These are phyloP conservation scores for Scedosporium minutisporum DNA, from an alignment of 2,329 filamentous ascomycete genomes.

Conservation along the genomic window DNA sequence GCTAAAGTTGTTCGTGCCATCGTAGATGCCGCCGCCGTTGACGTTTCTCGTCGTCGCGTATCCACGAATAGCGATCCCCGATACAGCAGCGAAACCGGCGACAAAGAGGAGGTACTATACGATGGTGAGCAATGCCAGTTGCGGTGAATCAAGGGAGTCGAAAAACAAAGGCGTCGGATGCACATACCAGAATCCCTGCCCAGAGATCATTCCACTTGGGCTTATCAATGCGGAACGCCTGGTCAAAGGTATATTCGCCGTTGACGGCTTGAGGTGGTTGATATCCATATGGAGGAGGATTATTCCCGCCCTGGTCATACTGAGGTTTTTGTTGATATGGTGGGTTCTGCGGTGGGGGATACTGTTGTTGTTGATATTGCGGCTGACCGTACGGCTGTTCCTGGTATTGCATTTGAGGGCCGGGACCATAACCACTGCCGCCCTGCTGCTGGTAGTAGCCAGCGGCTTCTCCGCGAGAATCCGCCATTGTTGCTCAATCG, in stretches of 20 bases:
- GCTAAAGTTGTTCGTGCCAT: conserved; percentile 51
- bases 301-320: conserved; percentile 13
- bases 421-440: background rate
- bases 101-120: conserved; percentile 60
- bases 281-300: conserved; percentile 23
- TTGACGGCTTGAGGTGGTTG: conserved; percentile 26
- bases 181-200: conserved; percentile 66
- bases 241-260: conserved; percentile 56
- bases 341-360: conserved; percentile 8
- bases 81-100: conserved; percentile 66
- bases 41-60: conserved; percentile 56
- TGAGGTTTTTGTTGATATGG: conserved; percentile 8
- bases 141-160: background rate
- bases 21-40: conserved; percentile 67
- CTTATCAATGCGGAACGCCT: conserved; percentile 70
- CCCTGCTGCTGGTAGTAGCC: conserved; percentile 1
- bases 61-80: conserved; percentile 63
- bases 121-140: background rate
- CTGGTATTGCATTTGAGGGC: background rate
- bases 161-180: background rate
- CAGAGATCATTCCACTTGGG: conserved; percentile 89
- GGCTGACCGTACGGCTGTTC: conserved; percentile 8
- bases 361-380: conserved; percentile 19
- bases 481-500: background rate
- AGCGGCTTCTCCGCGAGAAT: conserved; percentile 1